Percentiles rank a stretch among this genome's conserved stretches.
Conservation (phyloP, 148 eudicot genomes). For the Chenopodium berlandieri region DNA sequence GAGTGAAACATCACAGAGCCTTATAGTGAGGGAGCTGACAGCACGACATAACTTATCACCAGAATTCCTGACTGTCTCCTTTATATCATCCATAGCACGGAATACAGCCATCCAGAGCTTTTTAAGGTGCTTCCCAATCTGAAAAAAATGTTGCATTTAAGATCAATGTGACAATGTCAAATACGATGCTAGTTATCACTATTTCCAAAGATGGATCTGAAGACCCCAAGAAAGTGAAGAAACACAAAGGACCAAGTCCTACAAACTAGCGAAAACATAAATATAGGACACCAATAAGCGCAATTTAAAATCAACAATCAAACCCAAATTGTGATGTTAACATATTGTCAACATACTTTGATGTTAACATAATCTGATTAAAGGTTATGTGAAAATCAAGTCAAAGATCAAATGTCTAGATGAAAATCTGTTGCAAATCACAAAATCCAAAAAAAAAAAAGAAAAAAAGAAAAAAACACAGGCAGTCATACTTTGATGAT, state of each 20-base stretch:
- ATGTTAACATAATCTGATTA: not conserved
- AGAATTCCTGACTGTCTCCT: conserved; percentile 88
- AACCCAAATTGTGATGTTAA: not conserved
- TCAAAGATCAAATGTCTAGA: conserved; percentile 3
- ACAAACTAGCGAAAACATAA: not conserved
- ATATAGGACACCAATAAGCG: not conserved
- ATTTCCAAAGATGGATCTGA: no score
- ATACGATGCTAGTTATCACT: not conserved
- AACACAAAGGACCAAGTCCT: no score
- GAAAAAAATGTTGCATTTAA: conserved; percentile 3
- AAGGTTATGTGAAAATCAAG: not conserved
- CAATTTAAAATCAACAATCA: not conserved
- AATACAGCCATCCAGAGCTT: conserved; percentile 82
- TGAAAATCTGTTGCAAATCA: not conserved
- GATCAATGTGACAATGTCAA: not conserved
- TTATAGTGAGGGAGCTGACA: conserved; percentile 66
- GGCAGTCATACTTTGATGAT: not conserved
- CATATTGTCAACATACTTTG: not conserved
- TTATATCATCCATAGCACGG: conserved; percentile 99
- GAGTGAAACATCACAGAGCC: conserved; percentile 87
- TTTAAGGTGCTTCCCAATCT: conserved; percentile 77
- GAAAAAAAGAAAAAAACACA: no score
- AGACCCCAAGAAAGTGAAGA: no score
- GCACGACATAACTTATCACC: conserved; percentile 91
- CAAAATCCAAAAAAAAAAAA: no score